phyloP scores from a whole-genome alignment of 805 yeast species.

The Lipomyces sp. region DNA sequence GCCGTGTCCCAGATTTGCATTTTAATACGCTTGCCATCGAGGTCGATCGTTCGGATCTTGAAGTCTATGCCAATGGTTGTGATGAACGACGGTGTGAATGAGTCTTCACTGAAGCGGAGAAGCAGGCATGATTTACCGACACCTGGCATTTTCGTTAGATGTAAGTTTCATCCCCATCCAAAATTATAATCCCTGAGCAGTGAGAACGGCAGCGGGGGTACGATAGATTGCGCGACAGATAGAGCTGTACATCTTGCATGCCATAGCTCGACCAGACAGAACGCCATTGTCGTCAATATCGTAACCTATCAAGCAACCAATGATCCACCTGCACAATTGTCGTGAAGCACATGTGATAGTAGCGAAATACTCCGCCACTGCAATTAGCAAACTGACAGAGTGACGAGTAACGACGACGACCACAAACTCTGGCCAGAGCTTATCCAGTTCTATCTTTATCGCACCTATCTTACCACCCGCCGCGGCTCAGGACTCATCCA shows the following conservation, averaged over 20 bases:
- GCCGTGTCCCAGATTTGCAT: slow-evolving; percentile 99
- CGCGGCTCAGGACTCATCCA: neutral
- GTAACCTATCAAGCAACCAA: too few species aligned
- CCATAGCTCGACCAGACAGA: too few species aligned
- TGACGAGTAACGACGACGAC: neutral
- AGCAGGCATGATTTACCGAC: slow-evolving; percentile 95
- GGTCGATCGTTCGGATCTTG: slow-evolving; percentile 93
- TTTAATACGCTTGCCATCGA: slow-evolving; percentile 90
- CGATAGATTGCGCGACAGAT: too few species aligned
- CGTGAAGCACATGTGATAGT: too few species aligned
- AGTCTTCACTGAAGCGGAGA: slow-evolving; percentile 92
- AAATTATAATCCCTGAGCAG: neutral
- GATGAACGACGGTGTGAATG: slow-evolving; percentile 94
- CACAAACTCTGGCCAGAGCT: neutral
- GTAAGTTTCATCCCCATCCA: neutral
- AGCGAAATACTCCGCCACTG: too few species aligned
- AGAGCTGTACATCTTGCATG: too few species aligned
- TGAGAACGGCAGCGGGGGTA: neutral
- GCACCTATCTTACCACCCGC: too few species aligned
- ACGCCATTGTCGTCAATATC: too few species aligned
- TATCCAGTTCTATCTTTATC: too few species aligned
- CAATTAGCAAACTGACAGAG: too few species aligned
- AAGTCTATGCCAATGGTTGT: slow-evolving; percentile 98
- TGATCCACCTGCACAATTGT: too few species aligned
- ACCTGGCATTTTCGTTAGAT: slow-evolving; percentile 44